Conservation (phyloP, 257 asterid genomes). For the Parsonsia alboflavescens region DNA sequence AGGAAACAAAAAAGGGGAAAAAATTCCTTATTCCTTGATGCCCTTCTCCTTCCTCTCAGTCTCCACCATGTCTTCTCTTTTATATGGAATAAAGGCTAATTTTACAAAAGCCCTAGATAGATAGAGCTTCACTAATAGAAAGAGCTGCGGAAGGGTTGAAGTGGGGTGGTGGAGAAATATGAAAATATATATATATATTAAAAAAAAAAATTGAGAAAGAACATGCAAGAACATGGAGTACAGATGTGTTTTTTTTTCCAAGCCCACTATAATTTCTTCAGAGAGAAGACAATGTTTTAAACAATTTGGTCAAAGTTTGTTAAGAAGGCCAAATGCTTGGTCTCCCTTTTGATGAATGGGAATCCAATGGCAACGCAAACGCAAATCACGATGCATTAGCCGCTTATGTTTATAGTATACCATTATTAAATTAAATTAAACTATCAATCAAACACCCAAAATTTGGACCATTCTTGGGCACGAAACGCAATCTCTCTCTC, state of each 20-base stretch:
- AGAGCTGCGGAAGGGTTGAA: not conserved
- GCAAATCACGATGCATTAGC: slow-evolving; percentile 10
- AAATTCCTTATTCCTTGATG: slow-evolving; percentile 35
- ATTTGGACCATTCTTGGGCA: not conserved
- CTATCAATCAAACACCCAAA: not conserved
- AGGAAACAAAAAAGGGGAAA: not conserved
- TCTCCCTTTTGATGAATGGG: slow-evolving; percentile 10
- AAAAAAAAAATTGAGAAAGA: not conserved
- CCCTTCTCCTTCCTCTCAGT: slow-evolving; percentile 19
- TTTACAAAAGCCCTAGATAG: slow-evolving; percentile 7
- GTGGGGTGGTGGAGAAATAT: not conserved
- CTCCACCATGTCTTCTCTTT: slow-evolving; percentile 12
- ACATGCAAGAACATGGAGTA: slow-evolving; percentile 15
- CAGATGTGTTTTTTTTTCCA: slow-evolving; percentile 4
- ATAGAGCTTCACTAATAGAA: slow-evolving; percentile 8
- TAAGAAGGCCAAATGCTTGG: not conserved
- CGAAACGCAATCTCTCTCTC: not conserved
- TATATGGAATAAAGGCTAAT: slow-evolving; percentile 23
- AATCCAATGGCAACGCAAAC: slow-evolving; percentile 17
- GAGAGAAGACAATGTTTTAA: slow-evolving; percentile 4
- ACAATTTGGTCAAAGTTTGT: slow-evolving; percentile 21
- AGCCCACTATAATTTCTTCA: slow-evolving; percentile 13
- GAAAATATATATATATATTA: no score
- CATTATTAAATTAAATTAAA: no score
- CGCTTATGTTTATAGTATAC: not conserved